These are phyloP conservation scores for Colletotrichum shisoi DNA, from an alignment of 2,329 filamentous ascomycete genomes.

Conservation along the genomic window DNA sequence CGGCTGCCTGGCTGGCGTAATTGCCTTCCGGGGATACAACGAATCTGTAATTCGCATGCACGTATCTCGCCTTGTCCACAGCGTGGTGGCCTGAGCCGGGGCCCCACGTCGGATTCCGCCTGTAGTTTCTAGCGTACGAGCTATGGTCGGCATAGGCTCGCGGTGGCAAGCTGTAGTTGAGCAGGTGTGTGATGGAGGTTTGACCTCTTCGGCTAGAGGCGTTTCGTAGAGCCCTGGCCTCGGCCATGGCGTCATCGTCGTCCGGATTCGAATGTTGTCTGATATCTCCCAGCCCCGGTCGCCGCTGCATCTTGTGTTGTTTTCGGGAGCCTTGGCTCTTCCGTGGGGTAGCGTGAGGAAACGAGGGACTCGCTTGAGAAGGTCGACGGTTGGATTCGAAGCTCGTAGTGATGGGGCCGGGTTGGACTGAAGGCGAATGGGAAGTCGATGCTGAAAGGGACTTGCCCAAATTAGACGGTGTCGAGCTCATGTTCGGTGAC, in stretches of 20 bases:
- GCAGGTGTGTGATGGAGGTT: conserved; percentile 94
- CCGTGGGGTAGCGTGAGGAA: conserved; percentile 62
- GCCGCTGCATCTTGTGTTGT: conserved; percentile 83
- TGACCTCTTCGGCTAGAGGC: conserved; percentile 81
- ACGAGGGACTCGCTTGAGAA: conserved; percentile 49
- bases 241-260: conserved; percentile 87
- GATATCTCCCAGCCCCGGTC: conserved; percentile 60
- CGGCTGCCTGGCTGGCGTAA: conserved; percentile 80
- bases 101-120: conserved; percentile 81
- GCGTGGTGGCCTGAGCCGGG: conserved; percentile 89
- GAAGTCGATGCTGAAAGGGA: conserved; percentile 57
- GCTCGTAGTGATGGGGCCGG: conserved; percentile 54
- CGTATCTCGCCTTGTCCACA: conserved; percentile 85
- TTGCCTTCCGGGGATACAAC: conserved; percentile 83
- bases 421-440: conserved; percentile 52
- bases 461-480: conserved; percentile 58
- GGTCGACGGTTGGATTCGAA: conserved; percentile 62
- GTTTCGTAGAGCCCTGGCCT: conserved; percentile 70
- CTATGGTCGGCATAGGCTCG: conserved; percentile 69
- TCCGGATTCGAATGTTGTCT: conserved; percentile 56
- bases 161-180: conserved; percentile 86
- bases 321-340: conserved; percentile 80
- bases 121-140: conserved; percentile 63
- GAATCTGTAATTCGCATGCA: conserved; percentile 98
- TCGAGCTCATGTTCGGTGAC: conserved; percentile 44